Evolutionary conservation across 495 filamentous ascomycete species (phyloP).

Genomic region (Margaritispora aquatica): DNA sequence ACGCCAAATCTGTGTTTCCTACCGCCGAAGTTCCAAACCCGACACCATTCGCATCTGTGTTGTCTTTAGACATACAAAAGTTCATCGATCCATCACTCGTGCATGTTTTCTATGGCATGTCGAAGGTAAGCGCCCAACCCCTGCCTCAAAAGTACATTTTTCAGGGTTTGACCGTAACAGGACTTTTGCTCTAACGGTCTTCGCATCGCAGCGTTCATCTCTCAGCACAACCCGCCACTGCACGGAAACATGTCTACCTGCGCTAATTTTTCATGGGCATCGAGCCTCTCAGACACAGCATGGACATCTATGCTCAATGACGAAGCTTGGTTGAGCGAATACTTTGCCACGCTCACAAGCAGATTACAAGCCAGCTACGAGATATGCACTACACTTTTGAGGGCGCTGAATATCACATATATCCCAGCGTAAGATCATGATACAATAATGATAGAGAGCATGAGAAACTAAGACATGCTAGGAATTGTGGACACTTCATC

Average conservation of each 20-base stretch:
- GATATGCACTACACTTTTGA: background rate
- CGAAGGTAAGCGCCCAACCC: background rate
- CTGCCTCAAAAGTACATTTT: too few species aligned
- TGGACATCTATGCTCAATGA: slow-evolving; percentile 9
- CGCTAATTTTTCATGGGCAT: slow-evolving; percentile 11
- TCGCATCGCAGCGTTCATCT: slow-evolving; percentile 5
- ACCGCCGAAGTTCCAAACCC: background rate
- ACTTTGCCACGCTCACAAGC: background rate
- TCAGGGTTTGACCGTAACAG: background rate
- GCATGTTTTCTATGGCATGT: slow-evolving; percentile 14
- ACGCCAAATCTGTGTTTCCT: slow-evolving; percentile 2
- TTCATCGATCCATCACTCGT: background rate
- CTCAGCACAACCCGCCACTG: background rate
- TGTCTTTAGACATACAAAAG: slow-evolving; percentile 1
- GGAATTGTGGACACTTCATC: background rate
- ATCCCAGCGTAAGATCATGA: background rate
- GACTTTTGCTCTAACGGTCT: slow-evolving; percentile 12
- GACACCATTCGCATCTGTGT: slow-evolving; percentile 10
- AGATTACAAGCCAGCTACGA: background rate
- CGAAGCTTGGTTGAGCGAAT: background rate
- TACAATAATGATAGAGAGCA: too few species aligned
- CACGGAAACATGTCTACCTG: background rate
- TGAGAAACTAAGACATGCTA: background rate
- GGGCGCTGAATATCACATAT: background rate
- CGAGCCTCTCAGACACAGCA: background rate